These are phyloP conservation scores for Pseudoneurospora amorphoporcata DNA, from an alignment of 495 filamentous ascomycete genomes.

Conservation along the genomic window DNA sequence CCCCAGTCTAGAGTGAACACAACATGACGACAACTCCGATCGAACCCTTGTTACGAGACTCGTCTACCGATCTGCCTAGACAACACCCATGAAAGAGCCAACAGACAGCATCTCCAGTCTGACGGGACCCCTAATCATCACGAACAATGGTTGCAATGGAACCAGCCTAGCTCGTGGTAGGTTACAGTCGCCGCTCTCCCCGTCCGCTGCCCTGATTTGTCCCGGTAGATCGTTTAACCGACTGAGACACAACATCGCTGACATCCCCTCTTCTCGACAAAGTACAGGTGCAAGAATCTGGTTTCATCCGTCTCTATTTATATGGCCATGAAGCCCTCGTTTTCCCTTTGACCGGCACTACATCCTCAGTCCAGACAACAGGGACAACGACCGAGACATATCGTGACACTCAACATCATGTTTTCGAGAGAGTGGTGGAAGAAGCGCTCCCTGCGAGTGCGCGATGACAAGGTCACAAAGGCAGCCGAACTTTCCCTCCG, in stretches of 20 bases:
- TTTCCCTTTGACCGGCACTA: not conserved
- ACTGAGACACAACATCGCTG: not conserved
- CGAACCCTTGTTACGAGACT: not conserved
- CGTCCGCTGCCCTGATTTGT: not conserved
- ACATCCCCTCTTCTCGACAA: not conserved
- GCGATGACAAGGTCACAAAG: constrained; percentile 40
- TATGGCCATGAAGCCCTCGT: not conserved
- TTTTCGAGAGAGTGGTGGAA: constrained; percentile 22
- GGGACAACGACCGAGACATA: not conserved
- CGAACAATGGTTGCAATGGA: not conserved
- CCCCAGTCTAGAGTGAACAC: not conserved
- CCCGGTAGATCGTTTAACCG: not conserved
- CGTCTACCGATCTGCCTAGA: not conserved
- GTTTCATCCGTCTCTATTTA: not conserved
- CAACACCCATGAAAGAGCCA: not conserved
- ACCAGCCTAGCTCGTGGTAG: not conserved
- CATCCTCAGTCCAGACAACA: not conserved
- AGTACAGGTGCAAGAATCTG: not conserved
- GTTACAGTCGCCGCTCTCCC: not conserved
- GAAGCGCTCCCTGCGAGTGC: constrained; percentile 27
- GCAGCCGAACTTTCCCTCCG: constrained; percentile 50
- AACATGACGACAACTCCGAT: not conserved
- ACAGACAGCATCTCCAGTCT: not conserved
- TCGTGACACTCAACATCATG: constrained; percentile 12
- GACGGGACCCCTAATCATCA: not conserved